A percentile compares a stretch with the other conserved stretches of the same genome.
These are phyloP conservation scores for Mollisiaceae sp. DNA, from an alignment of 2,329 filamentous ascomycete genomes.

Conservation along the genomic window DNA sequence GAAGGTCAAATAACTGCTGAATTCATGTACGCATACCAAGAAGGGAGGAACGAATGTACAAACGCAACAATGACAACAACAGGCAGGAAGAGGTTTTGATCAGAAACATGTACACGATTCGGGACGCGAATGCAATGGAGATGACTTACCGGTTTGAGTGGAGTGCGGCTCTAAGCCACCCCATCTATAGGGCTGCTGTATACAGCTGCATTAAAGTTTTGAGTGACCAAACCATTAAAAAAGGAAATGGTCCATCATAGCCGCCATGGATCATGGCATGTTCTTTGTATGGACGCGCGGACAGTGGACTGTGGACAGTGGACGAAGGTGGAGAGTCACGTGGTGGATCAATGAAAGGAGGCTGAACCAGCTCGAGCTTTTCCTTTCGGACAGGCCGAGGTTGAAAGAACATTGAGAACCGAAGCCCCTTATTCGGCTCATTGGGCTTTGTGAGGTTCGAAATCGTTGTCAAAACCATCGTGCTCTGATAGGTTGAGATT, in stretches of 20 bases:
- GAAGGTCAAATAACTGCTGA: conserved; percentile 8
- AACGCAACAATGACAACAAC: conserved; percentile 7
- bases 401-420: not conserved
- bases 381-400: conserved; percentile 10
- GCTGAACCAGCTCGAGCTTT: conserved; percentile 2
- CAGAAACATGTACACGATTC: conserved; percentile 22
- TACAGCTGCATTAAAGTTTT: conserved; percentile 21
- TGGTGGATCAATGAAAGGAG: conserved; percentile 10
- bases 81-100: conserved; percentile 14
- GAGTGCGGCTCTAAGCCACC: conserved; percentile 24
- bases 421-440: too few species aligned
- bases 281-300: conserved; percentile 24
- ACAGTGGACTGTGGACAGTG: conserved; percentile 26
- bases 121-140: conserved; percentile 27
- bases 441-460: not conserved
- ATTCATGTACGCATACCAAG: conserved; percentile 6
- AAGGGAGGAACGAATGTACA: conserved; percentile 10
- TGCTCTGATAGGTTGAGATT: not conserved
- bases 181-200: conserved; percentile 12
- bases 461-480: not conserved
- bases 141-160: conserved; percentile 22
- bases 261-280: conserved; percentile 22
- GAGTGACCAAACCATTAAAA: conserved; percentile 27
- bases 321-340: conserved; percentile 15
- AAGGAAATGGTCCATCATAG: conserved; percentile 4